These are phyloP conservation scores for Rossbeevera mucosa DNA, from an alignment of 768 basidiomycete species.

Conservation along the genomic window DNA sequence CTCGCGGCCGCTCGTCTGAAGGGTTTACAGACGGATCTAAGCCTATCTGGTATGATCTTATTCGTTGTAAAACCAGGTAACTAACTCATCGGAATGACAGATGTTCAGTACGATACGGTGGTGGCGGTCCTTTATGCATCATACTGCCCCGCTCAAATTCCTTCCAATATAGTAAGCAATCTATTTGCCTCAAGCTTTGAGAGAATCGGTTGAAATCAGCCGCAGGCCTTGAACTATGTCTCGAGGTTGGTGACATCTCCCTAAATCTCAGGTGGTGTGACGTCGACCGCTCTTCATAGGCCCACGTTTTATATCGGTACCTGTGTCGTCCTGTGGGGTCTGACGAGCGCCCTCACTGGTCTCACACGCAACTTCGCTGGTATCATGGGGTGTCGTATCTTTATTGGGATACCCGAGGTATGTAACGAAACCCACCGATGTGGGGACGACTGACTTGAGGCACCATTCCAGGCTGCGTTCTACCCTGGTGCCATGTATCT, in stretches of 20 bases:
- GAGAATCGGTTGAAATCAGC: neutral
- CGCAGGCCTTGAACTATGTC: constrained; percentile 51
- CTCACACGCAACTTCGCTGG: constrained; percentile 53
- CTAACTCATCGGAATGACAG: constrained; percentile 24
- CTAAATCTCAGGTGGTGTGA: neutral
- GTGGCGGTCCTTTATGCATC: constrained; percentile 56
- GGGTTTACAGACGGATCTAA: constrained; percentile 46
- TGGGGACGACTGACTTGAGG: neutral
- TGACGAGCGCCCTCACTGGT: constrained; percentile 59
- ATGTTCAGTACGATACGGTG: constrained; percentile 51
- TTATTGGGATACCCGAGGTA: constrained; percentile 60
- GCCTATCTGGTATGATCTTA: constrained; percentile 36
- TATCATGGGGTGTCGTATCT: constrained; percentile 54
- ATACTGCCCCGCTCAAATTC: constrained; percentile 57
- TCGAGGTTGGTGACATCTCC: constrained; percentile 34
- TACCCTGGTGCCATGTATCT: constrained; percentile 52
- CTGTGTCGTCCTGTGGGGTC: constrained; percentile 61
- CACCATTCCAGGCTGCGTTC: constrained; percentile 45
- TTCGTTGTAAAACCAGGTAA: neutral
- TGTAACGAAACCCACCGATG: neutral
- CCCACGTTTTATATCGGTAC: constrained; percentile 59
- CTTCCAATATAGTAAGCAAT: constrained; percentile 12
- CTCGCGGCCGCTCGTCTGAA: constrained; percentile 48
- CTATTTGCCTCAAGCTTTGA: neutral
- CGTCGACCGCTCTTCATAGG: constrained; percentile 32